Evolutionary conservation across 768 basidiomycete genomes (phyloP).

Genomic region (Lactarius sanguifluus): DNA sequence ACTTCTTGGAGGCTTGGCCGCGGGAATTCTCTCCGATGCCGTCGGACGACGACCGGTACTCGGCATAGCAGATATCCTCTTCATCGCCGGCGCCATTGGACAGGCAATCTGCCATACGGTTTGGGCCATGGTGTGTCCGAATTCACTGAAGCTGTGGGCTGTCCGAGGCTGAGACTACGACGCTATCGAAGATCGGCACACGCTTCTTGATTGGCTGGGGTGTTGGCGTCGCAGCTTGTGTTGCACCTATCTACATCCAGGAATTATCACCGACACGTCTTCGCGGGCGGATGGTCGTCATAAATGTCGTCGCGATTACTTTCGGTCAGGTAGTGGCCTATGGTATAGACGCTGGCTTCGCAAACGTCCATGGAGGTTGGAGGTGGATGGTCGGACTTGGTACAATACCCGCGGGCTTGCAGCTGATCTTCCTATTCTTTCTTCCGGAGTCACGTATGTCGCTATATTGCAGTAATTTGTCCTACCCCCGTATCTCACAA

Average conservation of each 20-base stretch:
- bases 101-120: slow-evolving; percentile 72
- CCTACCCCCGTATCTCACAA: neutral
- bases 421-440: slow-evolving; percentile 58
- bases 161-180: neutral
- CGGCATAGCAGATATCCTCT: slow-evolving; percentile 65
- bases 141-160: neutral
- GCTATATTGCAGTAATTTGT: too few species aligned
- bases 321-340: slow-evolving; percentile 80
- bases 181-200: slow-evolving; percentile 56
- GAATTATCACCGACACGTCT: slow-evolving; percentile 75
- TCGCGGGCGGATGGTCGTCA: slow-evolving; percentile 74
- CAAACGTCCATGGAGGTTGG: slow-evolving; percentile 63
- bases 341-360: slow-evolving; percentile 67
- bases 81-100: slow-evolving; percentile 69
- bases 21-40: slow-evolving; percentile 69
- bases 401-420: slow-evolving; percentile 63
- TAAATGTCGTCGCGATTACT: slow-evolving; percentile 83
- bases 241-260: slow-evolving; percentile 81
- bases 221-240: slow-evolving; percentile 73
- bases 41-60: slow-evolving; percentile 66
- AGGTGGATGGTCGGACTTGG: slow-evolving; percentile 84
- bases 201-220: slow-evolving; percentile 74
- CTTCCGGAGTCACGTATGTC: slow-evolving; percentile 77
- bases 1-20: slow-evolving; percentile 67
- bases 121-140: slow-evolving; percentile 58